phyloP scores from a whole-genome alignment of 352 stramenopile genomes.

The Pythium insidiosum region DNA sequence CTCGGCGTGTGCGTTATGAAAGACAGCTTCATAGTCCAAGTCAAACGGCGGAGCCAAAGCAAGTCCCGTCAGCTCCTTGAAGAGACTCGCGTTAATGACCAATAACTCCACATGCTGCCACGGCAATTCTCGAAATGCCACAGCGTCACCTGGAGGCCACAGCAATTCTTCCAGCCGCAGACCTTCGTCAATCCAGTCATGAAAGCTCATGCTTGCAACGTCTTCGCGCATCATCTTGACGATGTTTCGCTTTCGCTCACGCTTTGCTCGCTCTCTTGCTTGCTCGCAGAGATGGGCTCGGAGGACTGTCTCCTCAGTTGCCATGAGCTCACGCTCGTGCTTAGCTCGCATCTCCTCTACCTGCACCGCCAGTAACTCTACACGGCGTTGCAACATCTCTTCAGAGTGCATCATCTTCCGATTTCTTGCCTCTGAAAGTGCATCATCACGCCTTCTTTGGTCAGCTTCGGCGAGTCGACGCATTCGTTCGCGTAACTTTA shows the following conservation, averaged over 20 bases:
- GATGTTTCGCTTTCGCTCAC: no score
- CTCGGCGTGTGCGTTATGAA: constrained; percentile 20
- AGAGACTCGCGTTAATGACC: constrained; percentile 30
- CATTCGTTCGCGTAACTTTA: constrained; percentile 23
- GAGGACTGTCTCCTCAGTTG: constrained; percentile 23
- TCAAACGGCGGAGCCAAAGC: constrained; percentile 25
- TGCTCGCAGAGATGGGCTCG: no score
- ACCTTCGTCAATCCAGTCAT: constrained; percentile 47
- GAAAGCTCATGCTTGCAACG: constrained; percentile 28
- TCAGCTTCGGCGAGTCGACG: no score
- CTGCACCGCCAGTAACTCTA: constrained; percentile 23
- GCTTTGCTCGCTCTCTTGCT: no score
- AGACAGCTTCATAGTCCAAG: constrained; percentile 45
- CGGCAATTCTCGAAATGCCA: constrained; percentile 22
- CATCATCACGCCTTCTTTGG: no score
- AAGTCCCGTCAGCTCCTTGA: constrained; percentile 22
- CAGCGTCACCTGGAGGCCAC: constrained; percentile 28
- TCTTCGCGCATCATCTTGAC: constrained; percentile 59
- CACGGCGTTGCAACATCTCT: constrained; percentile 38
- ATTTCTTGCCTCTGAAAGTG: constrained; percentile 45
- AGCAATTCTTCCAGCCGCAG: constrained; percentile 33
- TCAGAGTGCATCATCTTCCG: constrained; percentile 60
- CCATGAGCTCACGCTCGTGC: constrained; percentile 38
- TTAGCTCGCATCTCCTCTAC: constrained; percentile 25
- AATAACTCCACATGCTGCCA: constrained; percentile 24